Conservation (phyloP, 108 stramenopile genomes). For the Schizochytrium sp. region DNA sequence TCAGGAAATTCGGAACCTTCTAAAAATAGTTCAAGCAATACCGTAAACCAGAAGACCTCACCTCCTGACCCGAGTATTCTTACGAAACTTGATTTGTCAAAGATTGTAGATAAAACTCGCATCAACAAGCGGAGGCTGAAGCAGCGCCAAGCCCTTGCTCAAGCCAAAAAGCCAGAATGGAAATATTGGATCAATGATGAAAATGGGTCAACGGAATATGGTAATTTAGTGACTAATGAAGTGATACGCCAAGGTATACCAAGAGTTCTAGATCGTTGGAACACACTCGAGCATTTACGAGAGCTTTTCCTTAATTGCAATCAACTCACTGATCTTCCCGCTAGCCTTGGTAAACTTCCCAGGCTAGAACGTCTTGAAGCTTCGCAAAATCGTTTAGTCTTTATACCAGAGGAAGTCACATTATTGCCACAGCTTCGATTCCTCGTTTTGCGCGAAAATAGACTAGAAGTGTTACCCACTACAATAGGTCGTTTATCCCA, state of each 20-base stretch:
- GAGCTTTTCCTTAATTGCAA: slow-evolving; percentile 47
- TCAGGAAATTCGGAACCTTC: not conserved
- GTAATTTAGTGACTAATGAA: slow-evolving; percentile 17
- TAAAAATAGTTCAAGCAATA: not conserved
- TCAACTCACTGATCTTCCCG: slow-evolving; percentile 52
- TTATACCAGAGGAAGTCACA: slow-evolving; percentile 65
- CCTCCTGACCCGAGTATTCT: not conserved
- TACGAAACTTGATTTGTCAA: not conserved
- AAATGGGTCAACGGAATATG: slow-evolving; percentile 48
- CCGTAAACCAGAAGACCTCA: not conserved
- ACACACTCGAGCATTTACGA: not conserved
- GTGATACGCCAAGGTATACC: slow-evolving; percentile 14
- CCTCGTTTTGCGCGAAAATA: slow-evolving; percentile 65
- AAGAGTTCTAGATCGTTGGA: slow-evolving; percentile 19
- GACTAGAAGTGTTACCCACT: slow-evolving; percentile 63
- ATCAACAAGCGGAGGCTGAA: not conserved
- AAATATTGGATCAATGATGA: slow-evolving; percentile 27
- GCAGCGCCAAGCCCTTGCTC: not conserved
- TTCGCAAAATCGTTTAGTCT: slow-evolving; percentile 63
- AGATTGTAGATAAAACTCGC: not conserved
- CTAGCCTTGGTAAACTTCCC: slow-evolving; percentile 62
- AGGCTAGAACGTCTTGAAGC: slow-evolving; percentile 67
- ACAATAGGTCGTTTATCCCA: slow-evolving; percentile 60
- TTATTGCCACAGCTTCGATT: slow-evolving; percentile 52
- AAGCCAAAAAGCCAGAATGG: not conserved